phyloP scores from a whole-genome alignment of 2,329 filamentous ascomycete genomes.

The Monilinia laxa region DNA sequence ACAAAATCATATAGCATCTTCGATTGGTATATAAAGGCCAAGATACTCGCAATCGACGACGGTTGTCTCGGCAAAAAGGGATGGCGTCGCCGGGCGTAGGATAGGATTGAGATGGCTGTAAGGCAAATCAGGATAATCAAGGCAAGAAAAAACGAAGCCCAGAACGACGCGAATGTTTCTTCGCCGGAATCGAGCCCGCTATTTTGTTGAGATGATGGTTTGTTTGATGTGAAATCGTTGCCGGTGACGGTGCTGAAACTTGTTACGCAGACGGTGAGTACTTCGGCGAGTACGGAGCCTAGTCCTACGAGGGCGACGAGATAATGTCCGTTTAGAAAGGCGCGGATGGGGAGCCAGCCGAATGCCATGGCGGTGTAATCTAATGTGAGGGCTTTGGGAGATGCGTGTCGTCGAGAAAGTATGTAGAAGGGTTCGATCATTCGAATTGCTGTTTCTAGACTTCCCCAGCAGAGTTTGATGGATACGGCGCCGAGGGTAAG shows the following conservation, averaged over 20 bases:
- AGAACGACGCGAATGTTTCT: constrained; percentile 64
- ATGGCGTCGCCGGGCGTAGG: constrained; percentile 61
- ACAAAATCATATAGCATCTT: constrained; percentile 79
- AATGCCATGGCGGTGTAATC: constrained; percentile 74
- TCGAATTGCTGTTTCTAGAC: constrained; percentile 66
- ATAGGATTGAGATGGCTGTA: constrained; percentile 55
- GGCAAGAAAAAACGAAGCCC: constrained; percentile 61
- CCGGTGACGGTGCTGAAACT: constrained; percentile 65
- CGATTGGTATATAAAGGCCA: constrained; percentile 77
- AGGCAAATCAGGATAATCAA: constrained; percentile 61
- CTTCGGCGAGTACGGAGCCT: constrained; percentile 70
- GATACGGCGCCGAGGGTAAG: constrained; percentile 64
- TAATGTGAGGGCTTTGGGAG: constrained; percentile 63
- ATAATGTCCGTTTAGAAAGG: constrained; percentile 62
- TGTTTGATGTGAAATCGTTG: constrained; percentile 50
- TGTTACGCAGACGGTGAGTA: constrained; percentile 68
- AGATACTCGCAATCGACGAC: constrained; percentile 67
- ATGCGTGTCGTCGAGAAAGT: constrained; percentile 63
- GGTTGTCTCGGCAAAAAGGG: constrained; percentile 76
- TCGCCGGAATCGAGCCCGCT: constrained; percentile 48
- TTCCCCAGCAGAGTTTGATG: constrained; percentile 67
- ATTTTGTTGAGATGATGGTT: too few species aligned
- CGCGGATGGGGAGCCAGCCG: constrained; percentile 61
- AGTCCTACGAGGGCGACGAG: constrained; percentile 68
- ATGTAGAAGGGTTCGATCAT: constrained; percentile 76